phyloP scores from a whole-genome alignment of 2,329 filamentous ascomycete species.

The Tetracladium maxilliforme region DNA sequence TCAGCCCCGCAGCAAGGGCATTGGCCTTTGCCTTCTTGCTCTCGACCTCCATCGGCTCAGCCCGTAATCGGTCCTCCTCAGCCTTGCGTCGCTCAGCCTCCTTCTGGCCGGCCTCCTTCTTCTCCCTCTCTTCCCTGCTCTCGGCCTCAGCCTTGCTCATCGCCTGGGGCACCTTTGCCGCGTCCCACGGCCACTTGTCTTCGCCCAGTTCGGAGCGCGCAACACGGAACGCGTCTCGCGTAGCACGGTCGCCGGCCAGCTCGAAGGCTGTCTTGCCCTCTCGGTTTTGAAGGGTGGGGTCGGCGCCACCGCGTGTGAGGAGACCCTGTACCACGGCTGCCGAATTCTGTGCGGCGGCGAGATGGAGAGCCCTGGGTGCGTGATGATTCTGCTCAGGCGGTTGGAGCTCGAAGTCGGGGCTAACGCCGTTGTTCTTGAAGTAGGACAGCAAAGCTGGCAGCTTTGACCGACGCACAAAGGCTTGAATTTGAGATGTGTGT shows the following conservation, averaged over 20 bases:
- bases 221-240: conserved; percentile 82
- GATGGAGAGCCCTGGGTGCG: conserved; percentile 61
- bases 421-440: conserved; percentile 59
- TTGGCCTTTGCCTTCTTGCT: conserved; percentile 32
- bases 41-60: conserved; percentile 28
- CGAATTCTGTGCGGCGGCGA: conserved; percentile 71
- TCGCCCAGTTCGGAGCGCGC: conserved; percentile 75
- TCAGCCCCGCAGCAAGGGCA: conserved; percentile 37
- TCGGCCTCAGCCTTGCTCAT: conserved; percentile 61
- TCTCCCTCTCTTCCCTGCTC: conserved; percentile 53
- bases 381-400: conserved; percentile 8
- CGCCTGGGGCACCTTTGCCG: conserved; percentile 54
- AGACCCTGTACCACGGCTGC: conserved; percentile 65
- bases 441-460: conserved; percentile 78
- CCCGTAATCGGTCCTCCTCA: conserved; percentile 59
- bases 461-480: conserved; percentile 78
- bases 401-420: conserved; percentile 59
- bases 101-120: conserved; percentile 48
- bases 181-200: conserved; percentile 62
- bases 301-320: conserved; percentile 56
- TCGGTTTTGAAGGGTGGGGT: conserved; percentile 54
- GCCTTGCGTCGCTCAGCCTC: conserved; percentile 56
- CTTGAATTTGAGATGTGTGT: conserved; percentile 81
- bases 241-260: conserved; percentile 70
- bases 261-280: conserved; percentile 84